A percentile compares a stretch with the other conserved stretches of the same genome.
Evolutionary conservation across 2,329 filamentous ascomycete genomes (phyloP).

Genomic region (Xylariaceae sp.): DNA sequence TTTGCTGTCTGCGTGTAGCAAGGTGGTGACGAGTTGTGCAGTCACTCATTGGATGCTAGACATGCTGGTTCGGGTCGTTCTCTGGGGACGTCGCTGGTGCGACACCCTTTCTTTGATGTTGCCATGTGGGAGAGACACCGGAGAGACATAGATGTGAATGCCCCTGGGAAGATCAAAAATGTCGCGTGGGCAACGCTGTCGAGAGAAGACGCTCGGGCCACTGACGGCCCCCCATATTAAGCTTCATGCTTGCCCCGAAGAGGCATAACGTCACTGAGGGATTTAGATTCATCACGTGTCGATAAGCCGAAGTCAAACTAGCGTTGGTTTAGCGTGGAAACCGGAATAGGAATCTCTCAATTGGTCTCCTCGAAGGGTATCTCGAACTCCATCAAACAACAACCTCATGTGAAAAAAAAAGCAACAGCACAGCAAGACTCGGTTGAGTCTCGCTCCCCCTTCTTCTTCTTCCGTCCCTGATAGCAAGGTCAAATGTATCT

Average conservation of each 20-base stretch:
- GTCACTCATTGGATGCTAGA: no score
- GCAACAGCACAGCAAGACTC: neutral
- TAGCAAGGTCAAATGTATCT: neutral
- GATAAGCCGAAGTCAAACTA: conserved; percentile 5
- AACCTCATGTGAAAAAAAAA: conserved; percentile 5
- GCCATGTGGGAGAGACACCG: neutral
- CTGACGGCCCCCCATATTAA: neutral
- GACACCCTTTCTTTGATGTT: conserved; percentile 6
- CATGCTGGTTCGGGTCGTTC: neutral
- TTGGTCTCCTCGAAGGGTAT: conserved; percentile 26
- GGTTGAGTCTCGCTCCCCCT: no score
- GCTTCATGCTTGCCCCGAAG: neutral
- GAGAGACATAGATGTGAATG: no score
- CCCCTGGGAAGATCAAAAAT: neutral
- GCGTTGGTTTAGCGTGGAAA: conserved; percentile 11
- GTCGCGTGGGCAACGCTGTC: no score
- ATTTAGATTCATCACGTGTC: conserved; percentile 5
- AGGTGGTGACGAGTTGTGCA: no score
- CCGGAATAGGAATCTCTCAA: conserved; percentile 11
- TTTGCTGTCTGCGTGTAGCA: no score
- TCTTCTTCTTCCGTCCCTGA: no score
- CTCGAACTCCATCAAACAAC: conserved; percentile 25
- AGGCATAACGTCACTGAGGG: neutral
- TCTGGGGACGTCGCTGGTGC: neutral
- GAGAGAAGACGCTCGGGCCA: conserved; percentile 2